Conservation (phyloP, 495 filamentous ascomycete genomes). For the Podospora bellae-mahoneyi region DNA sequence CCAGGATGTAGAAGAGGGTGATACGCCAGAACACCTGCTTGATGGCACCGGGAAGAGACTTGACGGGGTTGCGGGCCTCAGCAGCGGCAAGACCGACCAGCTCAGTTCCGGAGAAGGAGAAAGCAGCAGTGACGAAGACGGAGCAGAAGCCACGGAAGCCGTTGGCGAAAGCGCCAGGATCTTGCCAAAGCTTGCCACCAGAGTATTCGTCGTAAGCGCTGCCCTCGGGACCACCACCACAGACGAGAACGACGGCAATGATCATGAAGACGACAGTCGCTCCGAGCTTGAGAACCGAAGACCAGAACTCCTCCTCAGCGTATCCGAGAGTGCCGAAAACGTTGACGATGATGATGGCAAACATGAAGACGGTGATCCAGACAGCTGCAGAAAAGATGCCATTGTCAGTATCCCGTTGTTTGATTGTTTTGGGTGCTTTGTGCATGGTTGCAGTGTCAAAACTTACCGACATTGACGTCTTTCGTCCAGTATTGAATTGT, state of each 20-base stretch:
- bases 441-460: background rate
- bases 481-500: slow-evolving; percentile 57
- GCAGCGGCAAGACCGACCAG: slow-evolving; percentile 70
- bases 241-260: slow-evolving; percentile 65
- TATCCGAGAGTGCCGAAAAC: slow-evolving; percentile 71
- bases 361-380: slow-evolving; percentile 61
- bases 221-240: slow-evolving; percentile 58
- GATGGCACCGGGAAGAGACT: slow-evolving; percentile 61
- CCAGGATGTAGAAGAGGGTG: slow-evolving; percentile 68
- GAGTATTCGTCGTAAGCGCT: slow-evolving; percentile 50
- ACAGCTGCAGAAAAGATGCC: slow-evolving; percentile 39
- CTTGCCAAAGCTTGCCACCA: slow-evolving; percentile 61
- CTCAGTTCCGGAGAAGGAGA: slow-evolving; percentile 71
- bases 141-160: slow-evolving; percentile 70
- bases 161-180: slow-evolving; percentile 69
- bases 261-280: slow-evolving; percentile 70
- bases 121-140: slow-evolving; percentile 71
- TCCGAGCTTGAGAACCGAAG: slow-evolving; percentile 53
- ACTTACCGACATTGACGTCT: slow-evolving; percentile 50
- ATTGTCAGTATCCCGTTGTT: slow-evolving; percentile 13
- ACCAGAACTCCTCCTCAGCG: slow-evolving; percentile 62
- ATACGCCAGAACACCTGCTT: slow-evolving; percentile 77
- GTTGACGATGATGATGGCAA: slow-evolving; percentile 58
- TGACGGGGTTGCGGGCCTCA: slow-evolving; percentile 62
- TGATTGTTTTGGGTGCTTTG: background rate